Percentiles rank a stretch among this genome's conserved stretches.
These are phyloP conservation scores for Blastocystis sp. DNA, from an alignment of 352 stramenopile species.

Conservation along the genomic window DNA sequence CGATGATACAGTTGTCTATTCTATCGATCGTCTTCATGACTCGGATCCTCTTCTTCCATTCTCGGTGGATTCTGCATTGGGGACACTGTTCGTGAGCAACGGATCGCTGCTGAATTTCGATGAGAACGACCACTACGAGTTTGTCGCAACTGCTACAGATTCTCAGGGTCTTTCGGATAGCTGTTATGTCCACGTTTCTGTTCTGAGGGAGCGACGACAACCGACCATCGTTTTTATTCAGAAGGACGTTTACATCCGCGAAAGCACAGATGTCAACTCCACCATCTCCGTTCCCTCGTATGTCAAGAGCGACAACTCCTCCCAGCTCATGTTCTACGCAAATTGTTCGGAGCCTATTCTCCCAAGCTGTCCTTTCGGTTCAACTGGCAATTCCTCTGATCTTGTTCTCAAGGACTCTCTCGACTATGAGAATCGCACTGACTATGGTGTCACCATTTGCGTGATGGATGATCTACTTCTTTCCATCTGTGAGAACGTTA, in stretches of 20 bases:
- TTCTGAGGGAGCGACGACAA: neutral
- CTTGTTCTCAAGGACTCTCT: neutral
- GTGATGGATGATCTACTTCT: neutral
- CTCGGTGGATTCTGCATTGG: neutral
- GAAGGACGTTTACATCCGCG: neutral
- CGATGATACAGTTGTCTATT: neutral
- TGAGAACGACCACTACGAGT: neutral
- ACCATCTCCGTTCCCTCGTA: neutral
- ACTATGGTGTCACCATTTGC: neutral
- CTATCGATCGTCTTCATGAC: neutral
- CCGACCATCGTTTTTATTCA: neutral
- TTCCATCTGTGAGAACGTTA: neutral
- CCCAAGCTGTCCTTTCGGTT: neutral
- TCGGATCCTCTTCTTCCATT: neutral
- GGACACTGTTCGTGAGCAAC: neutral
- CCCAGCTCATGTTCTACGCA: neutral
- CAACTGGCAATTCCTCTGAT: neutral
- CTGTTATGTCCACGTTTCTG: neutral
- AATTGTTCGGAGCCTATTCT: neutral
- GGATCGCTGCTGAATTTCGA: neutral
- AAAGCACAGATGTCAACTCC: neutral
- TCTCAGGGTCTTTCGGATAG: neutral
- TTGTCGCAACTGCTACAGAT: neutral
- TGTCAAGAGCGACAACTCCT: neutral
- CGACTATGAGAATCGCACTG: neutral